Base-by-base conservation (phyloP, 257 asterid species). In the Lycium barbarum region DNA sequence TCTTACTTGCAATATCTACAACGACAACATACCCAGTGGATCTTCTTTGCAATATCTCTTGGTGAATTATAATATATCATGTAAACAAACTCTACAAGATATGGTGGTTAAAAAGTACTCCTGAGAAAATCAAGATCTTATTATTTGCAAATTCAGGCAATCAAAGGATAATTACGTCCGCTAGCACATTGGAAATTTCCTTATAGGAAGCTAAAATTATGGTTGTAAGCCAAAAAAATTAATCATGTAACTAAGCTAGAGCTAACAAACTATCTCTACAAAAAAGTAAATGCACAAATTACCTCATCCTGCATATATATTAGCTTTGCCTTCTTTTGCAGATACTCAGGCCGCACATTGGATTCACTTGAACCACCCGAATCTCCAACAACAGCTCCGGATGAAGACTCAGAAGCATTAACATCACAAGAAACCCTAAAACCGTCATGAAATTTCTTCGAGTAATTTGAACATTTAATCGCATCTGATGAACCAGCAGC, bases 271-370 rank as follows among this genome's bases (percentile, higher is more conserved):
- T 0, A 67, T 67, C 22, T 7, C 78, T 3, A 2, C 0, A 47
- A 40, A 63, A 43, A 6, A 43, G 55, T 7, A 79, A 55, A 18
- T 33, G 51, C 12, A 80, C 85, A 12, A 58, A 14, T 36, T 7
- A 90, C 93, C 93, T 88, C 91, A 2, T 90, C 90, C 84, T 82
- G 90, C 91, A 90, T 83, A 83, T 36, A 80, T 36, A 90, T 20
- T 9, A 90, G 88, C 89, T 87, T 90, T 1, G 88, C 90, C 81
- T 88, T 90, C 84, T 83, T 88, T 74, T 86, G 90, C 10, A 86
- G 87, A 87, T 43, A 88, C 11, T 90, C 92, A 2, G 91, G 90
- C 45, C 83, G 81, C 6, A 12, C 54, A 68, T 45, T 54, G 47
- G 90, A 81, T 38, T 84, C 86, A 43, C 18, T 49, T 7, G 90